Conservation (phyloP, 257 asterid genomes). For the Gynochthodes officinalis region DNA sequence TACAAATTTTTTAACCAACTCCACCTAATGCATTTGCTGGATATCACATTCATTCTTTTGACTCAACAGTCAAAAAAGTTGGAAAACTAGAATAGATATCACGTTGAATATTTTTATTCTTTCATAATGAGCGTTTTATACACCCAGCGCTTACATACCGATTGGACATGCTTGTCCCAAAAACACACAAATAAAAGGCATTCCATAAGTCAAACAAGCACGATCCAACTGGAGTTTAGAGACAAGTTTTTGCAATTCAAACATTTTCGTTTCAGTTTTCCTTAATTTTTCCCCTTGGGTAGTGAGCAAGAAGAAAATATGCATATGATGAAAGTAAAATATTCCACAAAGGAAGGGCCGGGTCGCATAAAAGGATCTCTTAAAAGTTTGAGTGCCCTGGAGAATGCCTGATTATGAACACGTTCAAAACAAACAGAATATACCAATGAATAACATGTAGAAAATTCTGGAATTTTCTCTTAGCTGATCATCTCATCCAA, state of each 20-base stretch:
- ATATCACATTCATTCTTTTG: too few species aligned
- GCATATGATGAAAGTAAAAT: too few species aligned
- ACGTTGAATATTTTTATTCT: too few species aligned
- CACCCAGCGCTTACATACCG: too few species aligned
- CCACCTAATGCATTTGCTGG: too few species aligned
- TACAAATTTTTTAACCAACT: too few species aligned
- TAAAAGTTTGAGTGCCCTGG: conserved; percentile 18
- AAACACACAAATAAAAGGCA: not conserved
- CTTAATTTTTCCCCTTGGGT: not conserved
- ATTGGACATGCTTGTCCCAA: not conserved
- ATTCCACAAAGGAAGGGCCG: too few species aligned
- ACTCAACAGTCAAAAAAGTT: too few species aligned
- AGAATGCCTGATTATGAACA: conserved; percentile 19
- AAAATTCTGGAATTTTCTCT: conserved; percentile 51
- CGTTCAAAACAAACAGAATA: conserved; percentile 48
- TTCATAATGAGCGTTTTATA: too few species aligned
- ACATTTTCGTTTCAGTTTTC: not conserved
- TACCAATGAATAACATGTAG: conserved; percentile 65
- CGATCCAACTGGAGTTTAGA: not conserved
- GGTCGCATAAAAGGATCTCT: conserved; percentile 3
- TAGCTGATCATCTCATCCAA: conserved; percentile 87
- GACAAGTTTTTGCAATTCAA: not conserved
- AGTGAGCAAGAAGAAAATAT: too few species aligned
- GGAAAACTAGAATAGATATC: too few species aligned
- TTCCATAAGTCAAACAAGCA: not conserved